Evolutionary conservation across 1,284 basidiomycete species (phyloP), one percentile per base, ranked within the genome.

Genomic region (Microbotryomycetes sp.): DNA sequence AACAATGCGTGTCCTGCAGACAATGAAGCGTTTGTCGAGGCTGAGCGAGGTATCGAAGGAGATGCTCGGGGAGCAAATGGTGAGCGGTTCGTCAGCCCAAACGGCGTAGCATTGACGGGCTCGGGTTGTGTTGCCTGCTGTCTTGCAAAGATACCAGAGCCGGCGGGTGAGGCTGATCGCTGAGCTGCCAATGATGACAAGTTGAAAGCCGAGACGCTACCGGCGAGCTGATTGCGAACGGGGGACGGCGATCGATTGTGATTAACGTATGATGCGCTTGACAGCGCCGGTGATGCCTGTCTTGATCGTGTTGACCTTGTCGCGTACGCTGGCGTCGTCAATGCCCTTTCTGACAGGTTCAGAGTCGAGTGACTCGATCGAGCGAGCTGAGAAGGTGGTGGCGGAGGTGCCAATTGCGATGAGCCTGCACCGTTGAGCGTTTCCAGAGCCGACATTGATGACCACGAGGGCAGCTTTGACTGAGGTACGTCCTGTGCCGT

Each of bases 151-250:
- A 9, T 3, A 12, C 53, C 57, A 23, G 58, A 56, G 4, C 49
- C 49, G 3, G 54, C 42, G 14, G 56, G 25, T 1, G 64, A 57
- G 3, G 51, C 49, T 7, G 49, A 56, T 12, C 52, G 53, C 36
- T 57, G 59, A 4, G 32, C 31, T 25, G 14, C 22, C 26, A 48
- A 56, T 14, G 58, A 52, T 49, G 12, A 12, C 36, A 67, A 60
- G 56, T 67, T 65, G 64, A 68, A 65, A 15, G 62, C 19, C 26
- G 57, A 59, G 59, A 68, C 63, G 57, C 50, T 56, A 2, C 66
- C 64, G 2, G 55, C 64, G 57, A 68, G 64, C 14, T 56, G 51
- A 26, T 59, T 65, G 29, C 67, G 47, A 4, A 61, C 54, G 1
- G 67, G 67, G 0, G 59, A 62, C 2, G 67, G 67, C 19, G 59